Percentiles rank a stretch among this genome's conserved stretches.
Conservation (phyloP, 352 stramenopile genomes). For the Pythium utonaiense region DNA sequence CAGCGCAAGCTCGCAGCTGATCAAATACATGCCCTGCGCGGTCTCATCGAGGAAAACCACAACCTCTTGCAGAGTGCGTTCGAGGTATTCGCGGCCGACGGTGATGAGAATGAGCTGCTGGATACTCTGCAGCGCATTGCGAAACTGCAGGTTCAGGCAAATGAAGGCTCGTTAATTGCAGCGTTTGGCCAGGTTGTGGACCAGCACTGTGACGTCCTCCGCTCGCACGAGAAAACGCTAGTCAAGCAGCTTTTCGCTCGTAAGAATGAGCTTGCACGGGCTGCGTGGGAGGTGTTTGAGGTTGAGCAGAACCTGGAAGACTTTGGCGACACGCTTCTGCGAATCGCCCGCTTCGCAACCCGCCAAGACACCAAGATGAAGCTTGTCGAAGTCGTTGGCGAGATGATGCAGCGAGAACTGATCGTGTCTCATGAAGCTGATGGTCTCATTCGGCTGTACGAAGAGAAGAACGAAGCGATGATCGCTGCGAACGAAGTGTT, state of each 20-base stretch:
- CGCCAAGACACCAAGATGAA: slow-evolving; percentile 41
- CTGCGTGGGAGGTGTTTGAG: slow-evolving; percentile 50
- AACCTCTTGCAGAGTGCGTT: slow-evolving; percentile 72
- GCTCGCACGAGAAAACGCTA: slow-evolving; percentile 28
- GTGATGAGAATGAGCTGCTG: slow-evolving; percentile 58
- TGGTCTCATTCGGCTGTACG: slow-evolving; percentile 59
- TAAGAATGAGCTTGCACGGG: slow-evolving; percentile 41
- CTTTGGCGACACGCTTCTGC: slow-evolving; percentile 45
- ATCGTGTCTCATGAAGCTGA: slow-evolving; percentile 52
- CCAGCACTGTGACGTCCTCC: slow-evolving; percentile 33
- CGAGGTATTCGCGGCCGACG: slow-evolving; percentile 57
- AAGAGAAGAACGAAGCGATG: slow-evolving; percentile 67
- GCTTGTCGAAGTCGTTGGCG: slow-evolving; percentile 58
- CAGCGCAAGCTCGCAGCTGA: slow-evolving; percentile 28
- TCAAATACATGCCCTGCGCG: slow-evolving; percentile 36
- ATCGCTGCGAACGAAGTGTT: slow-evolving; percentile 72
- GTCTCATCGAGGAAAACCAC: slow-evolving; percentile 45
- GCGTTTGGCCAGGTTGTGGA: slow-evolving; percentile 34
- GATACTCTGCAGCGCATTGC: slow-evolving; percentile 70
- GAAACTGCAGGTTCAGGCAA: slow-evolving; percentile 49
- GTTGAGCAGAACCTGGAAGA: slow-evolving; percentile 41
- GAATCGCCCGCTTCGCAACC: slow-evolving; percentile 49
- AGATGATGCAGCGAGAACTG: slow-evolving; percentile 59
- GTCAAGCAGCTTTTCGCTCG: slow-evolving; percentile 49
- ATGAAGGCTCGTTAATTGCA: slow-evolving; percentile 37